Evolutionary conservation across 2,329 filamentous ascomycete genomes (phyloP).

Genomic region (Daldinia sp.): DNA sequence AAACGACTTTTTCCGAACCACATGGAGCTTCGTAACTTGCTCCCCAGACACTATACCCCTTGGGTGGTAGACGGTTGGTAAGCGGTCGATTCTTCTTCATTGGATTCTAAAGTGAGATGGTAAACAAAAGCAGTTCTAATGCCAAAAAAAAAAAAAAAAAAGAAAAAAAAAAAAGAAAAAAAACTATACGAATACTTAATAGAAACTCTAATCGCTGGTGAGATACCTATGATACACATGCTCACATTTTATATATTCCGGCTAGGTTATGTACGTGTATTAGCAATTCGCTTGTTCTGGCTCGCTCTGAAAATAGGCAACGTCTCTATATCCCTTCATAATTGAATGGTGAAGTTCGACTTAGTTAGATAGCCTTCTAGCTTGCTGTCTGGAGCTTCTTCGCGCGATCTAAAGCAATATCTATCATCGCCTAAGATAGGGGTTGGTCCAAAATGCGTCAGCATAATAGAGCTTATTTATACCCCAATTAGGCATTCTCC

Average conservation of each 20-base stretch:
- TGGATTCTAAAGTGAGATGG: background rate
- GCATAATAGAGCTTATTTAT: slow-evolving; percentile 55
- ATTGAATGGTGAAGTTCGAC: background rate
- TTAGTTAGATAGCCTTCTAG: slow-evolving; percentile 14
- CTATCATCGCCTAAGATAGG: slow-evolving; percentile 85
- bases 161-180: no score
- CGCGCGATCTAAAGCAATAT: slow-evolving; percentile 86
- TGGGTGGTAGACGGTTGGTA: background rate
- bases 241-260: background rate
- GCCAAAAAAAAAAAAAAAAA: no score
- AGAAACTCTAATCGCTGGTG: background rate
- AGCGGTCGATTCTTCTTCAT: background rate
- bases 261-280: background rate
- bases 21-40: background rate
- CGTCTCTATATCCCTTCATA: background rate
- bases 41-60: background rate
- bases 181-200: background rate
- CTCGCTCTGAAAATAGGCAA: background rate
- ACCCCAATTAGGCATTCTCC: background rate
- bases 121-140: background rate
- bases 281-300: background rate
- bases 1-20: slow-evolving; percentile 4
- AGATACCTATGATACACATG: background rate
- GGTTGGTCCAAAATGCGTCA: slow-evolving; percentile 74
- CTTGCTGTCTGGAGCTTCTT: slow-evolving; percentile 64